Conservation (phyloP, 176 grass and related monocot species). For the Ananas comosus region DNA sequence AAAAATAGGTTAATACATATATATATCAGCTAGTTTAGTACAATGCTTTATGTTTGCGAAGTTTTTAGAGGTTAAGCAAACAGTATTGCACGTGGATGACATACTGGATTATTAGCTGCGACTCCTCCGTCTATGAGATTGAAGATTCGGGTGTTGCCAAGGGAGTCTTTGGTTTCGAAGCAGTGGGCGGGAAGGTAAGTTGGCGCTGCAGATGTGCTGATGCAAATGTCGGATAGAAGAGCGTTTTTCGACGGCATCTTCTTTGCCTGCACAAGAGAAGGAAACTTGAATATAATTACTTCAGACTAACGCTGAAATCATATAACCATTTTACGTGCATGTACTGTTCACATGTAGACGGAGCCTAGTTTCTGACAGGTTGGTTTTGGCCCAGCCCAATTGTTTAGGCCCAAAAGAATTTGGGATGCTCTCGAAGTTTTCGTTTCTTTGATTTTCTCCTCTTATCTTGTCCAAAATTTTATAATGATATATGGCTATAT, state of each 20-base stretch:
- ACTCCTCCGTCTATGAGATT: conserved; percentile 68
- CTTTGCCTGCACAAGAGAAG: conserved; percentile 28
- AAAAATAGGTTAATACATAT: neutral
- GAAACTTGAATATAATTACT: too few species aligned
- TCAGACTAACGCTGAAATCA: too few species aligned
- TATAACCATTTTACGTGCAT: too few species aligned
- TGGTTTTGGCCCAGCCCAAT: too few species aligned
- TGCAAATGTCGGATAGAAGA: conserved; percentile 45
- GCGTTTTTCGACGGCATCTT: conserved; percentile 29
- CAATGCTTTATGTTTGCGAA: neutral
- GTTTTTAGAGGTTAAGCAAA: neutral
- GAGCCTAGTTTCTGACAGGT: too few species aligned
- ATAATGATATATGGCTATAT: neutral
- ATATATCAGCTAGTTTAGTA: neutral
- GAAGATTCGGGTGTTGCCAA: conserved; percentile 21
- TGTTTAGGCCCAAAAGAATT: too few species aligned
- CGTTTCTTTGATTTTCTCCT: too few species aligned
- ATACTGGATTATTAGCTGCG: conserved; percentile 72
- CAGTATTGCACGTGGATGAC: neutral
- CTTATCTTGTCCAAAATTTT: too few species aligned
- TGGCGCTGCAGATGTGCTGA: conserved; percentile 65
- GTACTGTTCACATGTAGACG: too few species aligned
- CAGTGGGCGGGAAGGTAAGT: conserved; percentile 63
- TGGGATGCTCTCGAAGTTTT: too few species aligned
- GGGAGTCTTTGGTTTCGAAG: conserved; percentile 32